phyloP scores from a whole-genome alignment of 352 stramenopile species.

The Globisporangium radiosum region DNA sequence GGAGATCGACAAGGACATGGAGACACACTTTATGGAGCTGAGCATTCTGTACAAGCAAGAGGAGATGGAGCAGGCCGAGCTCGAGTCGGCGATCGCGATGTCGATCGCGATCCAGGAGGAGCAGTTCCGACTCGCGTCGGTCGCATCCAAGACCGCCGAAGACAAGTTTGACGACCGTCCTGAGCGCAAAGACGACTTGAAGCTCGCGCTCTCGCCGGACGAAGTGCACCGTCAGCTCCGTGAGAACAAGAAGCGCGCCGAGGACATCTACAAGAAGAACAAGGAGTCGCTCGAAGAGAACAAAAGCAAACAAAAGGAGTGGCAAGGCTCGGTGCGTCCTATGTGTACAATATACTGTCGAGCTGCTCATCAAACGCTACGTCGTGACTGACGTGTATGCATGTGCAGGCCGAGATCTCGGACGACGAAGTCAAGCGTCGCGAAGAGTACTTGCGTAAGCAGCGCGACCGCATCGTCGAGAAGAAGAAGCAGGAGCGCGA shows the following conservation, averaged over 20 bases:
- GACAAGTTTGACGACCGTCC: constrained; percentile 45
- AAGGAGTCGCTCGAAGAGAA: constrained; percentile 70
- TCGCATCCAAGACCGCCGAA: constrained; percentile 50
- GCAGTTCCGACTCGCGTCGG: constrained; percentile 44
- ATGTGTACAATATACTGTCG: background rate
- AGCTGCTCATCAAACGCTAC: background rate
- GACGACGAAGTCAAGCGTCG: constrained; percentile 65
- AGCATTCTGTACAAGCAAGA: constrained; percentile 82
- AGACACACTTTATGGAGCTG: constrained; percentile 81
- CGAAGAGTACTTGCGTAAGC: constrained; percentile 68
- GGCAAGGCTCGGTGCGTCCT: constrained; percentile 27
- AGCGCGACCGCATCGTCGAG: constrained; percentile 71
- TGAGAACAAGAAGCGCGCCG: constrained; percentile 64
- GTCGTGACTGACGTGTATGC: too few species aligned
- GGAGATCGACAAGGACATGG: constrained; percentile 30
- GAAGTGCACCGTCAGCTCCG: constrained; percentile 49
- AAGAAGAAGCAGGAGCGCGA: constrained; percentile 80
- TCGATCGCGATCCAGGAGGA: constrained; percentile 69
- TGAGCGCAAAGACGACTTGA: constrained; percentile 21
- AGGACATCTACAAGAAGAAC: constrained; percentile 69
- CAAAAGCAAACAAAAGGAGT: constrained; percentile 60
- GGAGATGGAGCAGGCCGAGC: constrained; percentile 79
- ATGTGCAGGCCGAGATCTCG: constrained; percentile 46
- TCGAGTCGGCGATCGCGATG: constrained; percentile 73
- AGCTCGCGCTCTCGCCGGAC: constrained; percentile 27